These are phyloP conservation scores for Albizia julibrissin DNA, from an alignment of 306 rosid genomes.

Conservation along the genomic window DNA sequence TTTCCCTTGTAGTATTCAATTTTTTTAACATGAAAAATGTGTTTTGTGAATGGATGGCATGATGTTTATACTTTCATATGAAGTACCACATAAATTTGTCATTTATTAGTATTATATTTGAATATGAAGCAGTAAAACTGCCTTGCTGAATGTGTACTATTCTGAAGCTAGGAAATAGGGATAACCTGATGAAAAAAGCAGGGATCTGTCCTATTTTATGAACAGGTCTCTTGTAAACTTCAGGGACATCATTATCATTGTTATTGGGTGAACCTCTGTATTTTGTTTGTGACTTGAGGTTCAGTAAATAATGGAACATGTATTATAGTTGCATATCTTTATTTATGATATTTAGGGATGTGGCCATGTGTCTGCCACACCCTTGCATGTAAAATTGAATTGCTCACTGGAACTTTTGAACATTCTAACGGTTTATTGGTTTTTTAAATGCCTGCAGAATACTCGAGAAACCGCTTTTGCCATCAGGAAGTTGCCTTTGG, in stretches of 20 bases:
- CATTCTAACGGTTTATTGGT: not conserved
- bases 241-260: constrained; percentile 57
- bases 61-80: not conserved
- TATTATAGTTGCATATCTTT: not conserved
- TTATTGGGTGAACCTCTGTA: constrained; percentile 81
- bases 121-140: not conserved
- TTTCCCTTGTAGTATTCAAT: too few species aligned
- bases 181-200: constrained; percentile 35
- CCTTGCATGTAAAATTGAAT: not conserved
- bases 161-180: not conserved
- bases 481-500: constrained; percentile 76
- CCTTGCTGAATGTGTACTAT: not conserved
- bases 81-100: not conserved
- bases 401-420: not conserved
- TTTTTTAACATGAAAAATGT: too few species aligned
- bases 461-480: constrained; percentile 84
- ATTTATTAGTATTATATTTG: not conserved
- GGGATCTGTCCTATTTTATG: constrained; percentile 54
- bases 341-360: not conserved
- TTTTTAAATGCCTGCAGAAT: constrained; percentile 48
- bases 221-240: constrained; percentile 49
- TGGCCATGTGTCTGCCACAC: not conserved
- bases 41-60: not conserved
- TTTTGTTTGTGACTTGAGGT: constrained; percentile 48
- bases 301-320: constrained; percentile 75